Evolutionary conservation across 164 flowering plant species (phyloP), one percentile per base, ranked within the genome.

Genomic region (Chimonanthus praecox): DNA sequence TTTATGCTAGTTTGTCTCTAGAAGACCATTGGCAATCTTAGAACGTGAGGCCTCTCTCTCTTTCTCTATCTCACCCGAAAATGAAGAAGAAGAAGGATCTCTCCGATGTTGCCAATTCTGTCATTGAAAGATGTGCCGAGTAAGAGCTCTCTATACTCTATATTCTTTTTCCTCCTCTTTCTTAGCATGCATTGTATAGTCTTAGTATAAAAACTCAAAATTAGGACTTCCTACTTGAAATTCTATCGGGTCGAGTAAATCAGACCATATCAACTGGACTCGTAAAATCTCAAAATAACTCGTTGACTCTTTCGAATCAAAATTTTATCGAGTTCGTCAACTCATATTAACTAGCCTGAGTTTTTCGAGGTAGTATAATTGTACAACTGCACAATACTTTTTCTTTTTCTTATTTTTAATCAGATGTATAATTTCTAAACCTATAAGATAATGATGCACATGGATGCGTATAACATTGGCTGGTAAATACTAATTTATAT

Each of bases 81-180:
- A 79, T 75, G 72, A 80, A 58, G 82, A 79, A 74, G 72, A 80
- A 51, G 83, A 88, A 88, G 82, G 86, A 90, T 76, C 88, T 92
- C 3, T 94, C 98, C 73, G n/a, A 90, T 86, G 82, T 85, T 73
- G 95, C 97, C 78, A 81, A 84, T 81, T 78, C 82, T 47, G 81
- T 89, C 72, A 78, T 87, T 46, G 73, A 73, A 15, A 74, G 71
- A 78, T 88, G 88, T 74, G 85, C 96, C 66, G 71, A 66, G 95
- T 90, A 85, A 43, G 11, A 4, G 7, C 16, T 54, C 62, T 63
- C 69, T 62, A 68, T 74, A 33, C 63, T 68, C 58, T 58, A 45
- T 18, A 3, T 69, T 64, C 54, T 11, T 75, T 33, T 70, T 47
- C 8, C 62, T 67, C 68, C 45, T 20, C 21, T 15, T 47, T 11